These are phyloP conservation scores for Kazachstania sp. DNA, from an alignment of 1,139 yeast genomes.

Conservation along the genomic window DNA sequence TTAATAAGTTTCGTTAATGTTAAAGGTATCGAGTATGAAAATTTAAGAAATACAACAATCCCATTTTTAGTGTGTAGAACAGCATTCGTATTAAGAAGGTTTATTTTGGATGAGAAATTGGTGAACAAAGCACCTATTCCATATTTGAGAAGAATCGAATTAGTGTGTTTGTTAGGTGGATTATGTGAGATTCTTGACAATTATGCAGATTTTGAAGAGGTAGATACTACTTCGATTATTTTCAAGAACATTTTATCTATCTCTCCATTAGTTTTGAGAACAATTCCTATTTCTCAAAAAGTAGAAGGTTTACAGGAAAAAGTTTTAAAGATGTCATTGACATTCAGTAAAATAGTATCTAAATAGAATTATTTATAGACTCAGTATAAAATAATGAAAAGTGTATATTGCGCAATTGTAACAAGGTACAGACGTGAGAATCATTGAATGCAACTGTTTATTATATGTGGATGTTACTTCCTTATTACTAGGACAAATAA, in stretches of 20 bases:
- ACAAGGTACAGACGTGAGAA: no score
- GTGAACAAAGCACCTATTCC: slow-evolving; percentile 48
- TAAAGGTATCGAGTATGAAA: slow-evolving; percentile 11
- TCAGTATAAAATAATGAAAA: no score
- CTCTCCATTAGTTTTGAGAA: slow-evolving; percentile 34
- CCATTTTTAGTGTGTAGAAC: slow-evolving; percentile 42
- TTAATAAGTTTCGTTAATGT: slow-evolving; percentile 33
- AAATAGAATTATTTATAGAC: background rate
- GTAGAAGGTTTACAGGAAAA: slow-evolving; percentile 28
- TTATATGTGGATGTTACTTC: background rate
- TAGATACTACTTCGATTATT: slow-evolving; percentile 6
- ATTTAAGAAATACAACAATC: slow-evolving; percentile 21
- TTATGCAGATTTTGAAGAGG: slow-evolving; percentile 10
- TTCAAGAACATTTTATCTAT: slow-evolving; percentile 20
- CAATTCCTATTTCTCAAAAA: slow-evolving; percentile 31
- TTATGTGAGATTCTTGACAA: slow-evolving; percentile 25
- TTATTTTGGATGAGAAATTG: slow-evolving; percentile 44
- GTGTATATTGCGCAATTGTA: no score
- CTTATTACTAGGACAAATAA: background rate
- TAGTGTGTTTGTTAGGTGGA: slow-evolving; percentile 33
- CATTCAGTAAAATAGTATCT: slow-evolving; percentile 21
- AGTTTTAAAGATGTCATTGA: slow-evolving; percentile 24
- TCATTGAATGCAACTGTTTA: background rate
- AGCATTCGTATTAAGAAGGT: slow-evolving; percentile 44
- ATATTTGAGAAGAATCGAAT: slow-evolving; percentile 42